Evolutionary conservation across 331 rosid genomes (phyloP).

Genomic region (Phaseolus coccineus): DNA sequence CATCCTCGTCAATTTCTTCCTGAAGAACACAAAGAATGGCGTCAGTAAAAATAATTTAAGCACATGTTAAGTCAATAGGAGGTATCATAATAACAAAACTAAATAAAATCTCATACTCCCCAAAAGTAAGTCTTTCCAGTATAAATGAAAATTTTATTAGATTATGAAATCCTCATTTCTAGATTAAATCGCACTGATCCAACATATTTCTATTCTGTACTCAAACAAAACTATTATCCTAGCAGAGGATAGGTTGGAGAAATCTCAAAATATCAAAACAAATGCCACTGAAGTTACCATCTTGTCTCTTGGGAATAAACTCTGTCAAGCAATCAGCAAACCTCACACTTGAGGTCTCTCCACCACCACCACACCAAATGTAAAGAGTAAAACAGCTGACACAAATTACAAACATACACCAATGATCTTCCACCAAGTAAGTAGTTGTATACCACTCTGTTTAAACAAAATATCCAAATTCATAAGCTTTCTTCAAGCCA

Average conservation of each 20-base stretch:
- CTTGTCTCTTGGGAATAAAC: slow-evolving; percentile 22
- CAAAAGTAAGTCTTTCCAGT: slow-evolving; percentile 29
- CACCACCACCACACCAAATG: slow-evolving; percentile 11
- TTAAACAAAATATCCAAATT: neutral
- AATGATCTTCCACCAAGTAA: slow-evolving; percentile 10
- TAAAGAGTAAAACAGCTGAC: neutral
- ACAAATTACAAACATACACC: slow-evolving; percentile 1
- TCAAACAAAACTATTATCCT: slow-evolving; percentile 22
- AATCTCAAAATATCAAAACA: slow-evolving; percentile 7
- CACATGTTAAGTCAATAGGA: slow-evolving; percentile 7
- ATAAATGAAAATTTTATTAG: slow-evolving; percentile 24
- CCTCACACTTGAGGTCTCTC: slow-evolving; percentile 13
- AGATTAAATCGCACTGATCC: slow-evolving; percentile 11
- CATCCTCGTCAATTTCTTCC: slow-evolving; percentile 98
- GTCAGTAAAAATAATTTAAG: slow-evolving; percentile 27
- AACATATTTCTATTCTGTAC: slow-evolving; percentile 4
- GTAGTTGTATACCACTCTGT: slow-evolving; percentile 18
- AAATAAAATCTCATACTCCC: slow-evolving; percentile 2
- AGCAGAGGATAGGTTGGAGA: neutral
- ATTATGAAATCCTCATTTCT: slow-evolving; percentile 13
- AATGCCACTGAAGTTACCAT: slow-evolving; percentile 23
- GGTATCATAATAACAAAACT: neutral
- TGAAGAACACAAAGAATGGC: slow-evolving; percentile 47
- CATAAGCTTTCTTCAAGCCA: slow-evolving; percentile 19
- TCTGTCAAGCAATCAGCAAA: slow-evolving; percentile 20